phyloP scores from a whole-genome alignment of 768 basidiomycete genomes.

The Rhodotorula graminis region DNA sequence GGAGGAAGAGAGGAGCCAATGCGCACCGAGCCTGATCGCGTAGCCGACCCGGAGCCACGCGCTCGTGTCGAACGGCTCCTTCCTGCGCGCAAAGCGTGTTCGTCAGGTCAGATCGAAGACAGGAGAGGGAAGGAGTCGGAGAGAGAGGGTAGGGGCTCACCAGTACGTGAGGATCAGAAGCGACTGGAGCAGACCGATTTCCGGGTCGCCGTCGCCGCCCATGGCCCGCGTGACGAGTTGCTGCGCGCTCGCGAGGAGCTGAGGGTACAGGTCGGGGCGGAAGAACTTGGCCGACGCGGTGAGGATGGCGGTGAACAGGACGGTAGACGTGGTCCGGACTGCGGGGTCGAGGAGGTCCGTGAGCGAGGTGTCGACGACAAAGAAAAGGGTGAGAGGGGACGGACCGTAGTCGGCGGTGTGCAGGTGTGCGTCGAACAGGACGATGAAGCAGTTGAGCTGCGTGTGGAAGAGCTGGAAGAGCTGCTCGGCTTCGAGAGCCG shows the following conservation, averaged over 20 bases:
- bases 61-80: background rate
- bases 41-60: constrained; percentile 23
- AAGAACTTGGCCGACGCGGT: constrained; percentile 36
- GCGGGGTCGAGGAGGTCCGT: too few relatives aligned
- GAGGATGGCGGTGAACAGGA: constrained; percentile 33
- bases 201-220: constrained; percentile 6
- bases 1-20: too few relatives aligned
- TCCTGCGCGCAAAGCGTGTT: background rate
- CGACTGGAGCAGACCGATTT: constrained; percentile 19
- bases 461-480: constrained; percentile 15
- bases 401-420: constrained; percentile 13
- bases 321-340: constrained; percentile 23
- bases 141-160: constrained; percentile 7
- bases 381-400: background rate
- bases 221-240: constrained; percentile 19
- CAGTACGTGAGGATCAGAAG: constrained; percentile 23
- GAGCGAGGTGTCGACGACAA: background rate
- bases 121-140: too few relatives aligned
- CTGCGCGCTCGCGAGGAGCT: constrained; percentile 15
- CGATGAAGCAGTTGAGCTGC: constrained; percentile 23
- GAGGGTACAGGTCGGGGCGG: constrained; percentile 22
- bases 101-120: too few relatives aligned
- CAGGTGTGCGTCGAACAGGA: constrained; percentile 18
- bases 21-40: constrained; percentile 18
- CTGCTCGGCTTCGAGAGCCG: constrained; percentile 1